Base-by-base conservation (phyloP, 1,284 basidiomycete genomes). In the Agaricales sp. region DNA sequence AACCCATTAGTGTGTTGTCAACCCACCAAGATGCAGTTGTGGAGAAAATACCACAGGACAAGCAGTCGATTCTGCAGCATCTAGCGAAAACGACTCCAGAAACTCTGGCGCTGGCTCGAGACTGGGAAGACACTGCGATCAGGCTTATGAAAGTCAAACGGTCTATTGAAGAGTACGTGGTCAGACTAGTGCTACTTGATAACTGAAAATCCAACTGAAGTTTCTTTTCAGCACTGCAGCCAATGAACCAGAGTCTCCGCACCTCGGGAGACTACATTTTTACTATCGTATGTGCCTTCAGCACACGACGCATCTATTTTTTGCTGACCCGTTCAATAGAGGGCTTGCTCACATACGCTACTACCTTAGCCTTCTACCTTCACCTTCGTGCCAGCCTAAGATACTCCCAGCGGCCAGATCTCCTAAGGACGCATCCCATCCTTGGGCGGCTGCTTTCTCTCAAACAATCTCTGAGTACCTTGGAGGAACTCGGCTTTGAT, bases 351-450 rank as follows among this genome's bases (percentile, higher is more conserved):
- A 90, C 93, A 6, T 99, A 99, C 63, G 77, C 88, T 6, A 90
- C 92, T 1, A 87, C 84, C 1, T 82, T 98, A 43, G 87, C 93
- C 0, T 98, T 94, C 70, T 98, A 96, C 69, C 74, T 99, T 47
- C 83, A 94, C 63, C 75, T 99, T 21, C 81, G 90, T 13, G 72
- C 87, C 18, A 77, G 76, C 47, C 69, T 77, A 39, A 76, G 82
- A 66, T 78, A 87, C 62, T 64, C 74, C 38, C 63, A 72, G 55
- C 68, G 75, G 14, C 86, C 87, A 1, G 74, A 84, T 23, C 67
- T 75, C 26, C 75, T 94, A 35, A 73, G 80, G 54, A 67, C 73
- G 0, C 87, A 92, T 61, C 89, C 92, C 0, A 82, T 97, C 55
- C 71, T 97, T 54, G 67, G 71, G 20, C 87, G 94, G 12, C 77